Base-by-base conservation (phyloP, 1,284 basidiomycete genomes). In the Taiwanofungus camphoratus region DNA sequence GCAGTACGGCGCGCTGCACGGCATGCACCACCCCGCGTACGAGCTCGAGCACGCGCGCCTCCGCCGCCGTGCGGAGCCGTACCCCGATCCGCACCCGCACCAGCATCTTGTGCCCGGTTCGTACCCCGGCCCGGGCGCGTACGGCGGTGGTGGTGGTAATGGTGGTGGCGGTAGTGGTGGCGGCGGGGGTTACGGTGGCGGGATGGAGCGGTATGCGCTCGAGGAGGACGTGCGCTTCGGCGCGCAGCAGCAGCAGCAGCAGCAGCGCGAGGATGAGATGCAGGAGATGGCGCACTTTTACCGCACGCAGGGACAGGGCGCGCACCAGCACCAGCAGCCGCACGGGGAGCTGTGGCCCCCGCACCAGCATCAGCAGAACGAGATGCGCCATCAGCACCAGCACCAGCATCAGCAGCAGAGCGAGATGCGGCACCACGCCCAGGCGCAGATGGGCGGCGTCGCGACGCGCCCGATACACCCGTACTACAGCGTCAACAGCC, bases 61-160 rank as follows among this genome's bases (percentile, higher is more conserved):
- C 16, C 49, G 52, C 4, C 20, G 50, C 32, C 49, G 49, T 36
- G 38, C 45, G 29, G 50, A 52, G 32, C 52, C 50, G 27, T 55
- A 52, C 26, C 47, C 54, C 15, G 50, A 51, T 41, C 52, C 45
- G 15, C 54, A 52, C 44, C 36, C 37, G 16, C 49, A 50, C 15
- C 46, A 47, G 32, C 50, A 48, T 33, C 45, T 51, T 21, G 44
- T 51, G 20, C 42, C 47, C 24, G 41, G 30, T 22, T 7, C 26
- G 26, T 13, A 27, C 26, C n/a, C n/a, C n/a, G n/a, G n/a, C n/a
- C n/a, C n/a, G n/a, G n/a, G n/a, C n/a, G n/a, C n/a, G n/a, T n/a
- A n/a, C n/a, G n/a, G n/a, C n/a, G n/a, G n/a, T n/a, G n/a, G n/a
- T n/a, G n/a, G n/a, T n/a, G n/a, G n/a, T n/a, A n/a, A n/a, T n/a